A percentile compares a stretch with the other conserved stretches of the same genome.
Conservation (phyloP, 768 basidiomycete species). For the Roridomyces roridus region DNA sequence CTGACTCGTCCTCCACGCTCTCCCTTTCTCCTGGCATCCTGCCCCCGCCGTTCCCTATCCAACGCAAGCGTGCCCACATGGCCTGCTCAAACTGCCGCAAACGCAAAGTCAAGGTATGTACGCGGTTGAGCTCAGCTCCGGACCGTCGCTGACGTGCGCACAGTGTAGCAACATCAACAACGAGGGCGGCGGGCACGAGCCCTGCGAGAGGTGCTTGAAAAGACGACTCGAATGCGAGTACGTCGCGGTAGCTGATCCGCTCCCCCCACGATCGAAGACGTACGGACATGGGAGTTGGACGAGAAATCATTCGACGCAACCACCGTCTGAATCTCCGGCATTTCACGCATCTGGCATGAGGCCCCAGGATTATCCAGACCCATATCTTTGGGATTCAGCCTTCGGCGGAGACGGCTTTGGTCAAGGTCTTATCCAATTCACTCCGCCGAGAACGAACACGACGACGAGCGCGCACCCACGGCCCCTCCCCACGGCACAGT, state of each 20-base stretch:
- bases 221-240: slow-evolving; percentile 9
- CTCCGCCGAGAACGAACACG: too few species aligned
- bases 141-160: neutral
- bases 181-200: neutral
- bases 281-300: too few species aligned
- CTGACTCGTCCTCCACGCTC: neutral
- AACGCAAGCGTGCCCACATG: slow-evolving; percentile 3
- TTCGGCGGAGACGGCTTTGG: too few species aligned
- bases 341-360: too few species aligned
- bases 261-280: neutral
- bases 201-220: slow-evolving; percentile 11
- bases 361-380: too few species aligned
- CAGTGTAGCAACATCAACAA: slow-evolving; percentile 2
- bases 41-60: neutral
- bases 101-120: slow-evolving; percentile 9
- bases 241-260: neutral
- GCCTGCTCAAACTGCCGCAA: slow-evolving; percentile 9
- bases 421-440: too few species aligned
- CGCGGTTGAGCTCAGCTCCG: neutral
- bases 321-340: neutral
- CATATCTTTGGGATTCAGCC: too few species aligned
- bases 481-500: too few species aligned
- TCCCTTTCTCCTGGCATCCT: too few species aligned
- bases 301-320: neutral
- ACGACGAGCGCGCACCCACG: too few species aligned